Base-by-base conservation (phyloP, 2,329 filamentous ascomycete species). In the Phyllosticta citribraziliensis region DNA sequence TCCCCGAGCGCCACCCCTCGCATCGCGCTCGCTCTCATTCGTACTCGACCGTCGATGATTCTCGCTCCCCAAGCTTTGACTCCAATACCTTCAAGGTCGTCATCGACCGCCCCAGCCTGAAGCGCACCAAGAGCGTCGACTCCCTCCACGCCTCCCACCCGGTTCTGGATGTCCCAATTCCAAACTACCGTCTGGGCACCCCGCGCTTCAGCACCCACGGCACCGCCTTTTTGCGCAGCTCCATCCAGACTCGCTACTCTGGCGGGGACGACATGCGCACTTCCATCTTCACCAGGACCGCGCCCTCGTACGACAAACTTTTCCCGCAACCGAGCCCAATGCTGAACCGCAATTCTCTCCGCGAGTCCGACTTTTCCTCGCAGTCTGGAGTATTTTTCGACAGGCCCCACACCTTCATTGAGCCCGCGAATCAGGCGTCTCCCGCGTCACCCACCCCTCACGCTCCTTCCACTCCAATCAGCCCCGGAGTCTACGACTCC, bases 181-280 rank as follows among this genome's bases (percentile, higher is more conserved):
- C 92, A 40, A 87, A 89, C 61, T 95, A 92, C 80, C 86, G 87
- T 65, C 78, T 97, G 62, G 92, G 91, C 12, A 88, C 87, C 1
- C 90, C 91, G 19, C 84, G 85, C 62, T 96, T 96, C 73, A 93
- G 88, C 65, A 76, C 83, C 58, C 82, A 83, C 66, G 91, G 91
- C 11, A 91, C 88, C 2, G 85, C 89, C 2, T 82, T 90, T 64
- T 79, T 97, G 65, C 86, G 89, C 64, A 88, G 86, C 65, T 95
- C 92, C n/a, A 86, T 88, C 17, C 89, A 90, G 72, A 84, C 82
- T 11, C 74, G 75, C 58, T 84, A 86, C 3, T 88, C 89, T 2
- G 87, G 73, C 56, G 76, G 84, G 5, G 89, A 93, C 58, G 89
- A 91, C 63, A 73, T 86, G 64, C 80, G 83, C 50, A 86, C 85